Conservation (phyloP, 192 early-diverging fungal species). For the Linnemannia schmuckeri region DNA sequence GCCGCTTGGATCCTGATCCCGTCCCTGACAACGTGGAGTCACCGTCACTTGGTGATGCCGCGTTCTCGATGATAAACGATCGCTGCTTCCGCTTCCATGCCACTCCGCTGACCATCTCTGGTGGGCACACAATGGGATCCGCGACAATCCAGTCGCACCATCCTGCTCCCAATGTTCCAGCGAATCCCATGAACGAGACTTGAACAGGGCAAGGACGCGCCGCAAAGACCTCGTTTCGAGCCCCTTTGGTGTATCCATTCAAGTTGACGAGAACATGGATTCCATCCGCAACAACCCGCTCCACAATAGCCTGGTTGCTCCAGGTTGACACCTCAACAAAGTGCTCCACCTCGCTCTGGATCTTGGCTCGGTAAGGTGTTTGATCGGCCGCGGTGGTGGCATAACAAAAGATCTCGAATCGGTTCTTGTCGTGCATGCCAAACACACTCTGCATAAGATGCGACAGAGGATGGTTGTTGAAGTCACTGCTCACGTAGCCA, state of each 20-base stretch:
- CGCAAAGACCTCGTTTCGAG: constrained; percentile 94
- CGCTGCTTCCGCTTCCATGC: constrained; percentile 63
- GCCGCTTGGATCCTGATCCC: constrained; percentile 27
- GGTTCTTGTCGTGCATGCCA: constrained; percentile 85
- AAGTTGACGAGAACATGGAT: constrained; percentile 94
- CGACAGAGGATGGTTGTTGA: constrained; percentile 93
- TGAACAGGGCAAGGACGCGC: constrained; percentile 91
- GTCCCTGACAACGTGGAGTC: background rate
- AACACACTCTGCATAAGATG: constrained; percentile 97
- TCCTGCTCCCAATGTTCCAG: constrained; percentile 88
- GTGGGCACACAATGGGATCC: constrained; percentile 81
- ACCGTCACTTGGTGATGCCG: background rate
- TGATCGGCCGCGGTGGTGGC: constrained; percentile 84
- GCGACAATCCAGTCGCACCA: constrained; percentile 90
- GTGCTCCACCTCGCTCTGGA: constrained; percentile 78
- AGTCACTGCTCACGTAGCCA: constrained; percentile 94
- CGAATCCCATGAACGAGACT: constrained; percentile 94
- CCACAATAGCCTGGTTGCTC: constrained; percentile 81
- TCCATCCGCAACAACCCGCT: constrained; percentile 77
- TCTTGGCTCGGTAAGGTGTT: constrained; percentile 84
- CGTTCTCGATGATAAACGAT: constrained; percentile 55
- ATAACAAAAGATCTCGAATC: constrained; percentile 86
- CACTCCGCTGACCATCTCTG: constrained; percentile 74
- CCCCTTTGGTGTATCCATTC: constrained; percentile 98
- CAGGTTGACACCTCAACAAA: constrained; percentile 84